Base-by-base conservation (phyloP, 1,284 basidiomycete species). In the Leccinum angustisporum region DNA sequence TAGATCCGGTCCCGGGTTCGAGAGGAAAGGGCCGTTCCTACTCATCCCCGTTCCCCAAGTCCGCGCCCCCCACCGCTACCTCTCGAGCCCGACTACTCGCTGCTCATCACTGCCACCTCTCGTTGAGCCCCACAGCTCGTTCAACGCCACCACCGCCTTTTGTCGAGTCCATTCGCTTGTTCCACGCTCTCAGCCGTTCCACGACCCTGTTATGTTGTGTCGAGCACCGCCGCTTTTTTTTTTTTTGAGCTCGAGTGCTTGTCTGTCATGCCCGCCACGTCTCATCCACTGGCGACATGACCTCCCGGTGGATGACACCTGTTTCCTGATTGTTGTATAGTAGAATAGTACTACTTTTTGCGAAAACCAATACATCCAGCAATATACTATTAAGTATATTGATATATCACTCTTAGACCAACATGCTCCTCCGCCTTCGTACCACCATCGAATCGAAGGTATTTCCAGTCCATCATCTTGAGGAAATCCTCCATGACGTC, bases 401-500 rank as follows among this genome's bases (percentile, higher is more conserved):
- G 33, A 34, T 34, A 34, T 34, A 5, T 34, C 33, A 13, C 33
- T 34, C 33, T 34, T 34, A 34, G 88, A 6, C 86, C 84, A 16
- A 96, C 94, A 76, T 97, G 95, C 71, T 98, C 97, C 62, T 99
- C 97, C 14, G 96, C 97, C 82, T 98, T 98, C 48, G 97, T 99
- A 14, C 93, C 91, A 83, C 97, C 97, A 77, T 99, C 97, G 27
- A 99, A 83, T 68, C 97, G 94, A 58, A 98, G 88, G 77, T 96
- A 93, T 73, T 94, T 91, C 85, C 89, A 95, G 18, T 86, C 86
- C 80, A 92, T 89, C 82, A 91, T 92, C 73, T 93, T 92, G 74
- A 98, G 81, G 75, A 98, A 99, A 75, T 99, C 97, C 74, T 97
- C 95, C 86, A 99, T 97, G 75, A 99, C 98, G 69, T 98, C 95